Evolutionary conservation across 2,329 filamentous ascomycete species (phyloP), one percentile per base, ranked within the genome.

Genomic region (Daldinia sp.): DNA sequence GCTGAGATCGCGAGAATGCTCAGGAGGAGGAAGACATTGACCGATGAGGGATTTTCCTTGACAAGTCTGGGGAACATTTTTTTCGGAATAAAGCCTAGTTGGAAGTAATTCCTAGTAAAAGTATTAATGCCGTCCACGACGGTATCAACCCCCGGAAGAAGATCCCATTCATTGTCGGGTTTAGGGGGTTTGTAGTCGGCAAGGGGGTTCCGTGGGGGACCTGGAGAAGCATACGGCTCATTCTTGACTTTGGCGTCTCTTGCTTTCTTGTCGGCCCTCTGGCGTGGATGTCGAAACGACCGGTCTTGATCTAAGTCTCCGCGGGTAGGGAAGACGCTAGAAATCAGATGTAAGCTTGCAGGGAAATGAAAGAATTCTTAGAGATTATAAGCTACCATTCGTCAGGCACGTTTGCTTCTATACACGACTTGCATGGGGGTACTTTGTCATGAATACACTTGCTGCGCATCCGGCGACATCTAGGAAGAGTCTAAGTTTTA

Each of bases 11-110:
- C 84, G 27, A 87, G 79, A 50, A 87, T 82, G 61, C 81, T 79
- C 9, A 86, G 76, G 17, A 87, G 75, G 21, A 87, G 77, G 60
- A 87, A 87, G 17, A 82, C 77, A 72, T 81, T 84, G 66, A 84
- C 76, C n/a, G 81, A 81, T 11, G 76, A 77, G 25, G 78, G 77
- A 55, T 85, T 78, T 3, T 78, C 78, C 35, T 75, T 77, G n/a
- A 87, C 75, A 5, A 78, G 77, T 21, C 79, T 75, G 1, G 79
- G 76, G 53, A 87, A 86, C 51, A 79, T 74, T 21, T 82, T 76
- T 72, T 85, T 86, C 4, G 82, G 82, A 30, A 87, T 83, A 69
- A 87, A 87, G 21, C 85, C 83, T 5, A 87, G 80, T 72, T 87
- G 85, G 65, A 87, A 86, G 70, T 85, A 87, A 67, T 85, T 79